Base-by-base conservation (phyloP, 140 eudicot genomes). In the Flaveria floridana region DNA sequence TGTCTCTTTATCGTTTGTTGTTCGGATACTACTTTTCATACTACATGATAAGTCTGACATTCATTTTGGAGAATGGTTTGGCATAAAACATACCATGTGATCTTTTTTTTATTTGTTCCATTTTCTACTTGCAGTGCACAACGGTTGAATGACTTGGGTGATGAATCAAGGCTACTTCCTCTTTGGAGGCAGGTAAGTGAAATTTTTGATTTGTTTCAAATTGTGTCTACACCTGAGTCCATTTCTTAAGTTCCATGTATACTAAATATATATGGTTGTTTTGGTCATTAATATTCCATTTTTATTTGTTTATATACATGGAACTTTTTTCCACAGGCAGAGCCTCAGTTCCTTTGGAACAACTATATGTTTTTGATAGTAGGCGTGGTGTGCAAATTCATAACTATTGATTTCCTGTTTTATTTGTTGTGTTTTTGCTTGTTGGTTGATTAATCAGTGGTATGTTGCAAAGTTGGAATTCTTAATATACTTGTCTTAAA, bases 281-380 rank as follows among this genome's bases (percentile, higher is more conserved):
- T 65, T 16, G 67, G 51, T 15, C 75, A 55, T 80, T 14, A 63
- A 15, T 16, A 39, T 63, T 61, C 13, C 72, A 7, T 48, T 34
- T 44, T 10, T 64, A 16, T 34, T 58, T 58, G 73, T 68, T 53
- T 46, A 79, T 52, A 23, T 25, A n/a, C 48, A n/a, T 23, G 57
- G 28, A 56, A 6, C 11, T 55, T 70, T 65, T 52, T 67, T 41
- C 56, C n/a, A 62, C 91, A 93, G 99, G 99, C 99, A 64, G 99
- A 94, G 53, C 97, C 97, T 55, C 89, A 96, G 74, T 94, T 86
- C 75, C 85, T 94, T 53, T 94, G 99, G 99, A 94, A 94, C 87
- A 94, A 87, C 77, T 91, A 87, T 69, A 86, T 91, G 97, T 59
- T 91, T 3, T 68, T 73, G 78, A 70, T 53, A 75, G 37, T 72